phyloP scores from a whole-genome alignment of 148 eudicot genomes.

The Euryodendron excelsum region DNA sequence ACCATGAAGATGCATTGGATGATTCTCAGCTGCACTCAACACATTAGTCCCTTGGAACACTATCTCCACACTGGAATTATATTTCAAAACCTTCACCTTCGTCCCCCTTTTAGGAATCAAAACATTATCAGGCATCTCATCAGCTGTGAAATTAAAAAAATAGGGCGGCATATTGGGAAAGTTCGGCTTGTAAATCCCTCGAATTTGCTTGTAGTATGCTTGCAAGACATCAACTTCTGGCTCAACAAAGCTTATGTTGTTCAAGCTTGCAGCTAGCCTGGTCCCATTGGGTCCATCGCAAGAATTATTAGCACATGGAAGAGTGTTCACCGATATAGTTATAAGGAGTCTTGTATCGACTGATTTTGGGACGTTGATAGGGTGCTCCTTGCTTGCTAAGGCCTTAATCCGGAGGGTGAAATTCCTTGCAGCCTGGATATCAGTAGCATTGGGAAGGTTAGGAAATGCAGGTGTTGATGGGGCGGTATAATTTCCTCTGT shows the following conservation, averaged over 20 bases:
- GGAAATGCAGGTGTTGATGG: conserved; percentile 9
- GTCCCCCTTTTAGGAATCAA: conserved; percentile 13
- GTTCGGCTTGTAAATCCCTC: conserved; percentile 9
- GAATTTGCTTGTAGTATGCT: conserved; percentile 16
- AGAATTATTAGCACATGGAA: not conserved
- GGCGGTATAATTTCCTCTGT: not conserved
- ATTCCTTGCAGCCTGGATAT: not conserved
- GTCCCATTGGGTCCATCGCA: conserved; percentile 19
- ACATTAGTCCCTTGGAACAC: conserved; percentile 29
- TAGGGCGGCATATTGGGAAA: conserved; percentile 16
- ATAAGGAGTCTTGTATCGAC: not conserved
- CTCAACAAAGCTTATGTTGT: conserved; percentile 20
- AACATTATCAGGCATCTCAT: not conserved
- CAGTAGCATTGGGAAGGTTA: conserved; percentile 10
- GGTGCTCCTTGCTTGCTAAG: not conserved
- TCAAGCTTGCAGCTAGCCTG: conserved; percentile 16
- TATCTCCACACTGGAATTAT: conserved; percentile 19
- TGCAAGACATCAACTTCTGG: conserved; percentile 18
- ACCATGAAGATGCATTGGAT: conserved; percentile 31
- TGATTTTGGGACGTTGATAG: conserved; percentile 15
- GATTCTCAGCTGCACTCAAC: conserved; percentile 21
- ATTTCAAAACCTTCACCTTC: conserved; percentile 13
- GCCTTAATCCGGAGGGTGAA: conserved; percentile 8
- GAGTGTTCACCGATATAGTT: conserved; percentile 3
- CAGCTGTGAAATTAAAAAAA: conserved; percentile 12